phyloP scores from a whole-genome alignment of 257 asterid genomes.

The Knoxia roxburghii region DNA sequence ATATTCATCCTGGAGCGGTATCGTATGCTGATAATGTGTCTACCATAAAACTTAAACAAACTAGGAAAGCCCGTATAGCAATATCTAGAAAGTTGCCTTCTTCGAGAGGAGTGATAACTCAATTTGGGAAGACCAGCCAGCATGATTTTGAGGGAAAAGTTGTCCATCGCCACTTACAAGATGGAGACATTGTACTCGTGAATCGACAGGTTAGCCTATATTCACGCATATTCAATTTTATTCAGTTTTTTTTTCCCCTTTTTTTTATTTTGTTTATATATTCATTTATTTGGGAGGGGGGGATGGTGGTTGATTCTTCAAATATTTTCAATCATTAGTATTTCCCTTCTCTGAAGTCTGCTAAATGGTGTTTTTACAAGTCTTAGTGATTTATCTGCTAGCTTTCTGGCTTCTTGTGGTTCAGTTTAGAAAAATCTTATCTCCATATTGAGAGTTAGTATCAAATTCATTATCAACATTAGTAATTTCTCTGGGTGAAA shows the following conservation, averaged over 20 bases:
- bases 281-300: not conserved
- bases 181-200: constrained; percentile 96
- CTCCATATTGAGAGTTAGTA: not conserved
- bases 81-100: constrained; percentile 80
- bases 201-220: constrained; percentile 73
- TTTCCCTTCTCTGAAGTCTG: no score
- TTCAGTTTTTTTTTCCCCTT: no score
- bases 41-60: constrained; percentile 40
- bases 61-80: constrained; percentile 47
- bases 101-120: constrained; percentile 63
- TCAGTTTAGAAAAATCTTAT: not conserved
- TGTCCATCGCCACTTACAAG: constrained; percentile 86
- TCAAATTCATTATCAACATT: not conserved
- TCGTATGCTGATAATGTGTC: constrained; percentile 62
- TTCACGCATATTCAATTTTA: not conserved
- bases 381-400: not conserved
- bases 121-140: constrained; percentile 53
- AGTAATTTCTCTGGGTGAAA: not conserved
- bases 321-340: no score
- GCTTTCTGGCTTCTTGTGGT: not conserved
- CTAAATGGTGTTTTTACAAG: no score
- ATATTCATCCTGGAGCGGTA: constrained; percentile 82
- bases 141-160: constrained; percentile 79
- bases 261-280: not conserved
- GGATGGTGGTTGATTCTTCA: not conserved